Base-by-base conservation (phyloP, 2,329 filamentous ascomycete genomes). In the Ophiocordyceps robertsii region DNA sequence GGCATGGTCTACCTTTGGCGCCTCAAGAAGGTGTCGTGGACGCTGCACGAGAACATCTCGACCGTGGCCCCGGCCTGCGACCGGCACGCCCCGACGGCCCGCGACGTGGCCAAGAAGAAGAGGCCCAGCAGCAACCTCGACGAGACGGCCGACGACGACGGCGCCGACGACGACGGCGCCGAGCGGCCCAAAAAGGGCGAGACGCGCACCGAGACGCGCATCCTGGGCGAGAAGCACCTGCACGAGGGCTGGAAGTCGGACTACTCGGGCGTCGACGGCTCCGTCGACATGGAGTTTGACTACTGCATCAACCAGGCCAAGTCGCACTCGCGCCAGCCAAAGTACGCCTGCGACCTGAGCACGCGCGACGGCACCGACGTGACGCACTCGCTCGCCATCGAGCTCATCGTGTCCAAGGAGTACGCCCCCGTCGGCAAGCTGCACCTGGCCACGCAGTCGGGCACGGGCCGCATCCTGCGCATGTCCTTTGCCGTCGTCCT, bases 341-440 rank as follows among this genome's bases (percentile, higher is more conserved):
- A 81, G 56, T 82, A 83, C 32, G 74, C 82, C 21, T 94, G 88
- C 67, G 85, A 93, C 56, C 72, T 84, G 56, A 82, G 84, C 53
- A 76, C 82, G 43, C 66, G 73, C 40, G 80, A 82, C 53, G 87
- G 87, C 42, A 79, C 87, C 51, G 79, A 83, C 54, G 78, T 95
- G 44, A 79, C 78, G 41, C 90, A 98, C 68, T 80, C 82, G 56
- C 75, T 98, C 37, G 77, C 95, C 54, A 75, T 96, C 44, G 90
- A 98, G 65, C 79, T 96, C 68, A 88, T 96, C 40, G 88, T 98
- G 19, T 84, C 85, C 3, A 88, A 95, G 62, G 90, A 96, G 61
- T 92, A 86, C 67, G 75, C 73, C 0, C 83, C 82, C 48, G 78
- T 82, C 56, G 80, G 77, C 46, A 81, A 80, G 59, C 70, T 73